Percentiles rank a stretch among this genome's conserved stretches.
phyloP scores from a whole-genome alignment of 2,329 filamentous ascomycete species.

The Herpotrichia juniperi region DNA sequence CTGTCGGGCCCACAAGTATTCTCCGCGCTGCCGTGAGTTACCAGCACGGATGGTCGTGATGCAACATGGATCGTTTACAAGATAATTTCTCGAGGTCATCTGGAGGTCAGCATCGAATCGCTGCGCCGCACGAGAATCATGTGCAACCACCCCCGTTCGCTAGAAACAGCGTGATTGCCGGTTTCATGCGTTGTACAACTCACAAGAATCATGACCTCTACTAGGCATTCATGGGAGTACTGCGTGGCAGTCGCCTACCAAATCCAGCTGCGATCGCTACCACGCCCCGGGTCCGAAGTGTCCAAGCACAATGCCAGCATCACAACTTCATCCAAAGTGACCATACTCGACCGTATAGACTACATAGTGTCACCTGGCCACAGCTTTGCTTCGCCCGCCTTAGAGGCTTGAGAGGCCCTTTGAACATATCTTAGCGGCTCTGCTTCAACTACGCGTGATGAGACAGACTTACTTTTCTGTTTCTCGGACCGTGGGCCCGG shows the following conservation, averaged over 20 bases:
- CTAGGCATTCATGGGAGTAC: slow-evolving; percentile 22
- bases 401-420: background rate
- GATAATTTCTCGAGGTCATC: slow-evolving; percentile 43
- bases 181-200: slow-evolving; percentile 50
- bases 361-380: slow-evolving; percentile 1
- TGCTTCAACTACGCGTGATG: slow-evolving; percentile 17
- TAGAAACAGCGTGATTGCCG: slow-evolving; percentile 40
- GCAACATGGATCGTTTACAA: slow-evolving; percentile 38
- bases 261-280: slow-evolving; percentile 22
- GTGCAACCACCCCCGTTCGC: slow-evolving; percentile 35
- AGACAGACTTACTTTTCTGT: slow-evolving; percentile 15
- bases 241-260: slow-evolving; percentile 28
- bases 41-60: slow-evolving; percentile 8
- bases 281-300: slow-evolving; percentile 13
- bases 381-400: background rate
- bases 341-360: slow-evolving; percentile 5
- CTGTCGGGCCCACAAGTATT: slow-evolving; percentile 3
- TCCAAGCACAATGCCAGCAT: slow-evolving; percentile 9
- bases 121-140: slow-evolving; percentile 40
- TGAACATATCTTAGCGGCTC: background rate
- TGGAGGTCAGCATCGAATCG: slow-evolving; percentile 39
- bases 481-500: slow-evolving; percentile 35
- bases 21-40: slow-evolving; percentile 6
- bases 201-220: slow-evolving; percentile 25
- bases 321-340: slow-evolving; percentile 6